Evolutionary conservation across 2,329 filamentous ascomycete genomes (phyloP).

Genomic region (Nannizziopsis barbatae): DNA sequence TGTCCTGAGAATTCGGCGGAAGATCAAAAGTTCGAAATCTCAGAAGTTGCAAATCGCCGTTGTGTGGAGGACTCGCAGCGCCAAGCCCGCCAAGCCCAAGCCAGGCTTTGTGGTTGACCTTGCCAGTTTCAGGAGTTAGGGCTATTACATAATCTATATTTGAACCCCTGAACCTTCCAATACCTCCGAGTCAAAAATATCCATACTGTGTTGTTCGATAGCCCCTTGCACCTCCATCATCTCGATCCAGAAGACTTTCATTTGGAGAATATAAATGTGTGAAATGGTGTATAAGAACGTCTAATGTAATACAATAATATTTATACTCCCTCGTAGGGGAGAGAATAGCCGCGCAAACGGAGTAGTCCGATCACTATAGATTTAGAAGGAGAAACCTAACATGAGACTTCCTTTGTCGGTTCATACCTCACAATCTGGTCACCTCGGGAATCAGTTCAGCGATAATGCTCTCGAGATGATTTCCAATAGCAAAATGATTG

Average conservation of each 20-base stretch:
- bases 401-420: neutral
- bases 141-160: constrained; percentile 19
- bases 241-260: no score
- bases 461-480: constrained; percentile 5
- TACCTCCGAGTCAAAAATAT: no score
- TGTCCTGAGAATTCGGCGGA: constrained; percentile 4
- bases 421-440: neutral
- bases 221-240: no score
- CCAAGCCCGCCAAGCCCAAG: neutral
- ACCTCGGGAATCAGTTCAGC: constrained; percentile 1
- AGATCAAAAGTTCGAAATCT: constrained; percentile 11
- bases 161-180: no score
- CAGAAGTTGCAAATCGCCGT: constrained; percentile 21
- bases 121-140: constrained; percentile 19
- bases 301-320: no score
- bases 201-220: no score
- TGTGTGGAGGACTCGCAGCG: constrained; percentile 26
- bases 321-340: no score
- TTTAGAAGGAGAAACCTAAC: no score
- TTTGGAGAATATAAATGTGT: no score
- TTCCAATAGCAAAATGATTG: constrained; percentile 12
- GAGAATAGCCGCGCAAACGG: no score
- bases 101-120: neutral
- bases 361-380: no score
- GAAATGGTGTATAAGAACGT: no score